Evolutionary conservation across 208 protist species (phyloP).

Genomic region (Porcisia deanei): DNA sequence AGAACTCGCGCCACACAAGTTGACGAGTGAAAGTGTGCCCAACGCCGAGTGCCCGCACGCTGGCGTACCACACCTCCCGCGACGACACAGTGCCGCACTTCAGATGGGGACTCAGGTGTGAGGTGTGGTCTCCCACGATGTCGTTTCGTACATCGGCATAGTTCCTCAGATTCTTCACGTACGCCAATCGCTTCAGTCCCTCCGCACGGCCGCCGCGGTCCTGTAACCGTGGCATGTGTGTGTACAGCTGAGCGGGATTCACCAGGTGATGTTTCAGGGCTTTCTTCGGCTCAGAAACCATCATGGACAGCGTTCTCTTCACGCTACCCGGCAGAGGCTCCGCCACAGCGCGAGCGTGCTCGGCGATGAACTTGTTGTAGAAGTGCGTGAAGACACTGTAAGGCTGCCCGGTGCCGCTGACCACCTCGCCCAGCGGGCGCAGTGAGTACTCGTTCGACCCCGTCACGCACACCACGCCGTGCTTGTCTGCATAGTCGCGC

Average conservation of each 20-base stretch:
- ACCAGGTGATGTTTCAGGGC: slow-evolving; percentile 21
- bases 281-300: slow-evolving; percentile 28
- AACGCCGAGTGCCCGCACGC: slow-evolving; percentile 37
- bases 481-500: slow-evolving; percentile 33
- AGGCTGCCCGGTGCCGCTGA: slow-evolving; percentile 35
- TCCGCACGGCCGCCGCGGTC: slow-evolving; percentile 54
- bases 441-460: slow-evolving; percentile 59
- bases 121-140: slow-evolving; percentile 59
- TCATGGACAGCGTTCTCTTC: slow-evolving; percentile 22
- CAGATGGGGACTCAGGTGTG: slow-evolving; percentile 73
- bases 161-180: slow-evolving; percentile 29
- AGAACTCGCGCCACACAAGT: slow-evolving; percentile 82
- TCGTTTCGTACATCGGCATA: slow-evolving; percentile 54
- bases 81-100: slow-evolving; percentile 81
- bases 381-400: slow-evolving; percentile 84
- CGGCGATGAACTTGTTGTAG: slow-evolving; percentile 48
- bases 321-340: slow-evolving; percentile 19
- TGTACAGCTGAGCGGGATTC: slow-evolving; percentile 28
- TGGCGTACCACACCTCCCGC: slow-evolving; percentile 57
- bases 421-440: slow-evolving; percentile 44
- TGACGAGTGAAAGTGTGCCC: slow-evolving; percentile 56
- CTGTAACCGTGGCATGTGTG: slow-evolving; percentile 24
- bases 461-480: slow-evolving; percentile 37
- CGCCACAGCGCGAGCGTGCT: slow-evolving; percentile 40
- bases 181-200: slow-evolving; percentile 37